These are phyloP conservation scores for Phytophthora pluvialis DNA, from an alignment of 352 stramenopile species.

Conservation along the genomic window DNA sequence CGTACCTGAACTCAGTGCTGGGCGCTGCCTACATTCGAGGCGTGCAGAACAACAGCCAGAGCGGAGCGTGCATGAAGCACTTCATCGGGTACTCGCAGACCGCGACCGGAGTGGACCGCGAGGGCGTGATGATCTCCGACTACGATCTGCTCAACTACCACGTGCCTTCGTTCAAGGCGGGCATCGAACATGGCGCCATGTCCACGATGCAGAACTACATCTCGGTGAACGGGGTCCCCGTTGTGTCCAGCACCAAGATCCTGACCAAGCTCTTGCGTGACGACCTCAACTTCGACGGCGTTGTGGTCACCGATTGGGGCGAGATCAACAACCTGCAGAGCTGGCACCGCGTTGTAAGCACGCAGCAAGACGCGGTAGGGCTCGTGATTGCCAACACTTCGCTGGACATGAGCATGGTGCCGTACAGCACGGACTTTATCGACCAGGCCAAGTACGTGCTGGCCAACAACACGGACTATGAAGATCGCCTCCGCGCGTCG, in stretches of 20 bases:
- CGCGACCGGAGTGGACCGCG: slow-evolving; percentile 74
- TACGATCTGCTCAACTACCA: slow-evolving; percentile 85
- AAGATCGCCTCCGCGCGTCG: slow-evolving; percentile 51
- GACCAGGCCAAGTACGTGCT: slow-evolving; percentile 50
- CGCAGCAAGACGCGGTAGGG: slow-evolving; percentile 50
- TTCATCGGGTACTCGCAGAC: slow-evolving; percentile 85
- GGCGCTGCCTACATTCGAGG: slow-evolving; percentile 70
- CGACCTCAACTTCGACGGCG: slow-evolving; percentile 78
- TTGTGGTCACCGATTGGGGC: slow-evolving; percentile 90
- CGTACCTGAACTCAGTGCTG: slow-evolving; percentile 72
- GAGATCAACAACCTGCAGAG: slow-evolving; percentile 87
- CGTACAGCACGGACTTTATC: slow-evolving; percentile 46
- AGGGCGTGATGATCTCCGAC: slow-evolving; percentile 68
- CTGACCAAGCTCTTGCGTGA: slow-evolving; percentile 72
- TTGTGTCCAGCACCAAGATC: slow-evolving; percentile 75
- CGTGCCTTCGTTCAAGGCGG: slow-evolving; percentile 70
- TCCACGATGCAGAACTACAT: slow-evolving; percentile 94
- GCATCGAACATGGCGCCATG: slow-evolving; percentile 71
- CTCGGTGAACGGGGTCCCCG: slow-evolving; percentile 87
- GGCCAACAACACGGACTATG: slow-evolving; percentile 31
- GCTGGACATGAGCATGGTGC: slow-evolving; percentile 91
- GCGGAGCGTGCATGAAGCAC: slow-evolving; percentile 87
- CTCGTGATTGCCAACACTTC: slow-evolving; percentile 69
- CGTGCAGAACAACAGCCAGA: slow-evolving; percentile 68
- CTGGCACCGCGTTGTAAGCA: slow-evolving; percentile 50